phyloP scores from a whole-genome alignment of 83 land plant species.

The Picea abies region DNA sequence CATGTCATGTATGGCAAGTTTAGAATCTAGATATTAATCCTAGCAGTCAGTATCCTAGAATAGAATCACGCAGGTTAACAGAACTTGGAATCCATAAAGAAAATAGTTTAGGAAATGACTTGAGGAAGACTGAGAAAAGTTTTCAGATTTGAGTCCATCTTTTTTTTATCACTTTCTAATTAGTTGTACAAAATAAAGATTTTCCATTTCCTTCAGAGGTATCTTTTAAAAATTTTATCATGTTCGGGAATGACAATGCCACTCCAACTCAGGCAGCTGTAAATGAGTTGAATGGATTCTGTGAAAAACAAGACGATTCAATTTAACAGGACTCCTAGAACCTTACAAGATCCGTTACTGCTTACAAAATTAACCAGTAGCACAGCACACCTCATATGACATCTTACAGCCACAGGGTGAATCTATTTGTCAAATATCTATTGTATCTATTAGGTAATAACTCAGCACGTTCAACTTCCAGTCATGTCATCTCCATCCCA shows the following conservation, averaged over 20 bases:
- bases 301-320: too few species aligned
- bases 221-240: background rate
- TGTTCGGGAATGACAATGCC: background rate
- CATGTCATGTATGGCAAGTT: background rate
- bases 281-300: background rate
- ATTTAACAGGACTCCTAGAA: too few species aligned
- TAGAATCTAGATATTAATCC: background rate
- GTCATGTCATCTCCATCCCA: too few species aligned
- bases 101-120: slow-evolving; percentile 1
- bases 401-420: too few species aligned
- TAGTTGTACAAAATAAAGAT: background rate
- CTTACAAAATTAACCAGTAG: too few species aligned
- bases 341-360: too few species aligned
- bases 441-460: too few species aligned
- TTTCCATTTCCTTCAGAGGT: background rate
- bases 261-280: background rate
- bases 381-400: too few species aligned
- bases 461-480: too few species aligned
- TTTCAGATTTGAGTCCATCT: background rate
- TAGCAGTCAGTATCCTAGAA: background rate
- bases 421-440: too few species aligned
- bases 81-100: background rate
- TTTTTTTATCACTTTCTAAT: background rate
- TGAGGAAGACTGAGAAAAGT: background rate
- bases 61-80: background rate